Evolutionary conservation across 768 basidiomycete species (phyloP), one percentile per base, ranked within the genome.

Genomic region (Trametes coccinea): DNA sequence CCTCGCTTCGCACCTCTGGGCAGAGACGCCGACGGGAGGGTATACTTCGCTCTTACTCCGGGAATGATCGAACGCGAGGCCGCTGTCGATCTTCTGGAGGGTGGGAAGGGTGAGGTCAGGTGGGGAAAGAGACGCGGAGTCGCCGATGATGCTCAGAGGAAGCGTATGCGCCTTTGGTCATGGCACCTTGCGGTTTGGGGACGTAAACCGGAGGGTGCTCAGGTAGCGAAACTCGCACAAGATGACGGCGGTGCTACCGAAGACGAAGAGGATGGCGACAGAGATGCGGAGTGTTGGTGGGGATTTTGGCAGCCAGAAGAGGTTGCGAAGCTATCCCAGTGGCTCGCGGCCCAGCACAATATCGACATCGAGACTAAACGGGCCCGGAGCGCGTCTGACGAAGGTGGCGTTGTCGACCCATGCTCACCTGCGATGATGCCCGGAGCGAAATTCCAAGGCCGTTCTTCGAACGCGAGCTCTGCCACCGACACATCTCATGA

Each of bases 171-270:
- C 60, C 79, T 82, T 34, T 93, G 91, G 90, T 78, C 84, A 1
- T 91, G 87, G 87, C 88, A 90, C 70, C 67, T 93, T n/a, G 84
- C 82, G 4, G 88, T 91, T 0, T 89, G 84, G 82, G 90, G 90
- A 1, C 82, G 73, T 72, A 80, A 75, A 62, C 84, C 85, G 0
- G 63, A 70, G 17, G 67, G 61, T 14, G 72, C 69, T 8, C 53
- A 56, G 2, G 67, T 66, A 47, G 72, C 67, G 51, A 68, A 68
- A 59, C 65, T 63, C 30, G 52, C 59, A 8, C 51, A 60, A 22
- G 64, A 73, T 5, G 71, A 76, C 8, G 60, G 63, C 10, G 65
- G 64, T 22, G 61, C 65, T 5, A 70, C 68, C 16, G 69, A 70
- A 2, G 76, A 74, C 9, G 70, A 71, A 3, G 68, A 71, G 5